A percentile compares a stretch with the other conserved stretches of the same genome.
Evolutionary conservation across 2,329 filamentous ascomycete genomes (phyloP).

Genomic region (Pleoardoris graminearum): DNA sequence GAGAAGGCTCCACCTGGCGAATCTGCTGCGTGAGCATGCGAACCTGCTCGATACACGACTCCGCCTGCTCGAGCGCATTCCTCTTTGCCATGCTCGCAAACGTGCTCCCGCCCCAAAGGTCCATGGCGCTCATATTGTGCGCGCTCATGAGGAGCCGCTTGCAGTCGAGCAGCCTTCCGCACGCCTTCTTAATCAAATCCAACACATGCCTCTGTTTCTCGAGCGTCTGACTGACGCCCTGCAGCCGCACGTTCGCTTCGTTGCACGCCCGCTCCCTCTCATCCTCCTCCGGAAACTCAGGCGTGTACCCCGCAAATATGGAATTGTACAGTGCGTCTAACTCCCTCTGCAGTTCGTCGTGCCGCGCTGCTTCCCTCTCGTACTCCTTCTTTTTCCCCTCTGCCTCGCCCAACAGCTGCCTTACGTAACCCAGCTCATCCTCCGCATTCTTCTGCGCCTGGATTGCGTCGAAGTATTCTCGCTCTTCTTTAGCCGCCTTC

Average conservation of each 20-base stretch:
- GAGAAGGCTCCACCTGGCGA: conserved; percentile 41
- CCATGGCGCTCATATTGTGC: conserved; percentile 39
- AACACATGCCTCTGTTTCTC: conserved; percentile 31
- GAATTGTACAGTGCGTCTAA: conserved; percentile 37
- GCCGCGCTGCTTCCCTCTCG: conserved; percentile 20
- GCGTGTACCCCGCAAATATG: conserved; percentile 38
- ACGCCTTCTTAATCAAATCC: conserved; percentile 31
- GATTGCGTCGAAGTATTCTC: conserved; percentile 41
- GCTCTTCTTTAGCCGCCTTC: conserved; percentile 42
- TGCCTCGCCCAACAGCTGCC: conserved; percentile 31
- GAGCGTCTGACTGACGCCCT: conserved; percentile 20
- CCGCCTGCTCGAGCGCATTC: conserved; percentile 54
- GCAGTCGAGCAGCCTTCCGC: conserved; percentile 26
- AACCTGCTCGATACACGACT: conserved; percentile 50
- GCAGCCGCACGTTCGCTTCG: conserved; percentile 16
- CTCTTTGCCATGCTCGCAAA: conserved; percentile 59
- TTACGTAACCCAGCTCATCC: conserved; percentile 32
- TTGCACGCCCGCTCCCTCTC: conserved; percentile 27
- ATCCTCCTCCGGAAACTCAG: conserved; percentile 40
- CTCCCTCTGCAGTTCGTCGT: conserved; percentile 27
- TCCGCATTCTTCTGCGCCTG: conserved; percentile 38
- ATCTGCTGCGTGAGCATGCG: conserved; percentile 46
- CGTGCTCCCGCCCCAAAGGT: conserved; percentile 57
- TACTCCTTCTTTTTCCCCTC: conserved; percentile 21
- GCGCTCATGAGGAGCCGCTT: conserved; percentile 27